Percentiles rank a stretch among this genome's conserved stretches.
Conservation (phyloP, 805 yeast genomes). For the Cyberlindnera americana region DNA sequence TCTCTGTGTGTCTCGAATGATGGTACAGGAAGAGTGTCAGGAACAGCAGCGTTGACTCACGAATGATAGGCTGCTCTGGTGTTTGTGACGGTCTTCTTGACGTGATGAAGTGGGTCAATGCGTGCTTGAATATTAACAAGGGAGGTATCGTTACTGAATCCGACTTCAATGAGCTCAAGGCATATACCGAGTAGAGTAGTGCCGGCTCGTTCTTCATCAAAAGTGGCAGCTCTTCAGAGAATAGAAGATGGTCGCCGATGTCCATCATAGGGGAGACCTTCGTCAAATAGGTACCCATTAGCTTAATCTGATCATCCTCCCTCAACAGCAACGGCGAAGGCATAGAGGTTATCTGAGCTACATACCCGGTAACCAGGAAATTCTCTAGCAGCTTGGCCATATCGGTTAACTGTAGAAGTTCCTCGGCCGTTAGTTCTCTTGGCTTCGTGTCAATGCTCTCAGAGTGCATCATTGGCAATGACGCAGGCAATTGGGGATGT, state of each 20-base stretch:
- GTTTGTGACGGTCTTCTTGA: slow-evolving; percentile 1
- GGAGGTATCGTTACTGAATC: not conserved
- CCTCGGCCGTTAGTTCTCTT: not conserved
- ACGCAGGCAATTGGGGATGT: slow-evolving; percentile 4
- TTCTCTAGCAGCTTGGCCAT: slow-evolving; percentile 1
- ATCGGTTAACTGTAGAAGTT: not conserved
- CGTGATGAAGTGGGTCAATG: slow-evolving; percentile 2
- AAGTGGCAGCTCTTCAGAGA: slow-evolving; percentile 6
- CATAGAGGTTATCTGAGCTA: not conserved
- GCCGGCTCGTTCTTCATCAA: slow-evolving; percentile 3
- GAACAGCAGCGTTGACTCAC: slow-evolving; percentile 7
- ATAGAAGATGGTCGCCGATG: slow-evolving; percentile 1
- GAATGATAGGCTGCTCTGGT: not conserved
- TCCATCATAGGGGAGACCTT: slow-evolving; percentile 11
- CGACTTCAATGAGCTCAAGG: slow-evolving; percentile 2
- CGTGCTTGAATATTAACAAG: slow-evolving; percentile 3
- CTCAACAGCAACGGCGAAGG: slow-evolving; percentile 2
- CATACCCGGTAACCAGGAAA: not conserved
- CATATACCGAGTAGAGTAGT: slow-evolving; percentile 5
- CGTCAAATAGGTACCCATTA: slow-evolving; percentile 6
- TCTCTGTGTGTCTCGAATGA: slow-evolving; percentile 4
- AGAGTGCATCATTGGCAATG: slow-evolving; percentile 2
- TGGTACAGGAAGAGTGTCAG: slow-evolving; percentile 11
- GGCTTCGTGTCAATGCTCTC: slow-evolving; percentile 2
- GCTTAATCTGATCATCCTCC: slow-evolving; percentile 7